Conservation (phyloP, 2,329 filamentous ascomycete genomes). For the Cladosporium sp. region DNA sequence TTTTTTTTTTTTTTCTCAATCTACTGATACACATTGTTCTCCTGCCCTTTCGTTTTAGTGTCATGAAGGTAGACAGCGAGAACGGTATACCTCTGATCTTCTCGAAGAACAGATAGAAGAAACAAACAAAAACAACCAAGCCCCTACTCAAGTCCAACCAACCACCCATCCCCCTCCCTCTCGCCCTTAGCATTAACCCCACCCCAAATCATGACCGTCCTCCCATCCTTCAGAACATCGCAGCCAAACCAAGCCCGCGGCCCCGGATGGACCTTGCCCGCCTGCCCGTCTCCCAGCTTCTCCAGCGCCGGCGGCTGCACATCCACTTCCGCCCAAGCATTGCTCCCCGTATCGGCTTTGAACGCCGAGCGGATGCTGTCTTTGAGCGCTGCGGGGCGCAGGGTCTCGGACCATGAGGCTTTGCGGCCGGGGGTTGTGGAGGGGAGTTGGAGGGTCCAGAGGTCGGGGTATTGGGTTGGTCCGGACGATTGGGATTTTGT, state of each 20-base stretch:
- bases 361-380: slow-evolving; percentile 38
- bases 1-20: no score
- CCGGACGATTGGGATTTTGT: background rate
- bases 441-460: slow-evolving; percentile 43
- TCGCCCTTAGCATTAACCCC: slow-evolving; percentile 40
- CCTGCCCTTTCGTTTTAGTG: no score
- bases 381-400: slow-evolving; percentile 42
- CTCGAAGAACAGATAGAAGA: no score
- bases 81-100: no score
- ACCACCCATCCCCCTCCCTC: slow-evolving; percentile 41
- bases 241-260: slow-evolving; percentile 39
- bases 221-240: slow-evolving; percentile 34
- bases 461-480: slow-evolving; percentile 33
- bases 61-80: no score
- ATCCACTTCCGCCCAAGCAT: slow-evolving; percentile 40
- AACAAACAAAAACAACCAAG: no score
- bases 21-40: no score
- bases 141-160: slow-evolving; percentile 34
- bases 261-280: slow-evolving; percentile 42
- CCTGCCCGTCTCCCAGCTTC: slow-evolving; percentile 27
- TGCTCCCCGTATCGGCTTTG: slow-evolving; percentile 37
- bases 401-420: slow-evolving; percentile 23
- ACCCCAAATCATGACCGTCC: slow-evolving; percentile 39
- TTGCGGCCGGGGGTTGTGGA: slow-evolving; percentile 29
- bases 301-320: slow-evolving; percentile 32